These are phyloP conservation scores for Lojkania enalia DNA, from an alignment of 2,329 filamentous ascomycete genomes.

Conservation along the genomic window DNA sequence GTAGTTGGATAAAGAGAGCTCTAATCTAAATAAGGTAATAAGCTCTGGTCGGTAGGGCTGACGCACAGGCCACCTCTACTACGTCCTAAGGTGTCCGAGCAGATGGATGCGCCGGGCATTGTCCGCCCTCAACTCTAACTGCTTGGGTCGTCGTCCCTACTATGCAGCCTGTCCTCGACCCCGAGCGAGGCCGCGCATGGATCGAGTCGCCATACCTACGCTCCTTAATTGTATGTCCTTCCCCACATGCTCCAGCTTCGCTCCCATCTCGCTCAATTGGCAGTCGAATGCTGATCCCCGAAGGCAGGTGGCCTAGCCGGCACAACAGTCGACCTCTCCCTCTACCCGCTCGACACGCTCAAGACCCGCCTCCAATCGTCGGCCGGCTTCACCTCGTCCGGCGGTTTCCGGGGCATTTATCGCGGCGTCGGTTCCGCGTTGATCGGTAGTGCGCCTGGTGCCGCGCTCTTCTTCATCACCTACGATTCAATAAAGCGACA, in stretches of 20 bases:
- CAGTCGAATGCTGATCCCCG: conserved; percentile 10
- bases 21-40: no score
- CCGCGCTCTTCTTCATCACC: conserved; percentile 95
- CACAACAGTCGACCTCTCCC: conserved; percentile 92
- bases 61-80: conserved; percentile 29
- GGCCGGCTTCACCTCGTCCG: conserved; percentile 74
- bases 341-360: conserved; percentile 97
- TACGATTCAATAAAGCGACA: conserved; percentile 72
- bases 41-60: conserved; percentile 15
- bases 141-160: no score
- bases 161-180: conserved; percentile 39
- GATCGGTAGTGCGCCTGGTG: conserved; percentile 88
- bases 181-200: conserved; percentile 33
- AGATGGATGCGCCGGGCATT: no score
- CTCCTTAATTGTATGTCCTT: conserved; percentile 49
- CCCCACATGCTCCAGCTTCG: background rate
- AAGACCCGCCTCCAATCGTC: conserved; percentile 95
- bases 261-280: conserved; percentile 8
- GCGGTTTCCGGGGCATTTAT: conserved; percentile 91
- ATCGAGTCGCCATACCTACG: conserved; percentile 54
- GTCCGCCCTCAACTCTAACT: no score
- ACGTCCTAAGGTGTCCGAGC: conserved; percentile 1
- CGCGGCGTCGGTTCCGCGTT: conserved; percentile 86
- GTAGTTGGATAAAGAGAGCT: no score
- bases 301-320: conserved; percentile 88